Evolutionary conservation across 345 rosid species (phyloP), one percentile per base, ranked within the genome.

Genomic region (Streptanthus diversifolius): DNA sequence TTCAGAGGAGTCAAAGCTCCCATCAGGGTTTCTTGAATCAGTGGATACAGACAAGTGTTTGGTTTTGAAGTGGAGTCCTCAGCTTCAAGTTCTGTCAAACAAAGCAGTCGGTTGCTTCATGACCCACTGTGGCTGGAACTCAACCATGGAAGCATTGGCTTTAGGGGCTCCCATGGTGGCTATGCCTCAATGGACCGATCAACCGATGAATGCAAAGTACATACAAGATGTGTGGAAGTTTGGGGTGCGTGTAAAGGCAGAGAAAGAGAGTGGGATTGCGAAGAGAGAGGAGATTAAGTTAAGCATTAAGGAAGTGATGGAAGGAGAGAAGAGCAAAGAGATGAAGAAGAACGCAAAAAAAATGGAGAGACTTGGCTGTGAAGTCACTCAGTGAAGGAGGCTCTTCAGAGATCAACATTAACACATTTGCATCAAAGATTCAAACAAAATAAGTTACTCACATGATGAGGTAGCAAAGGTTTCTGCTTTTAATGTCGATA

Each of bases 41-140:
- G 49, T 77, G 25, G 22, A 51, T 37, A 70, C 30, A 12, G 77
- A 82, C 5, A 73, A 67, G 66, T 76, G 82, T 1, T 8, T 88
- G 37, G 56, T 86, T 3, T 71, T 83, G 67, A 68, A 55, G 13
- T 88, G 95, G 95, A 63, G 84, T 66, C 85, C 86, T 17, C 93
- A 88, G 35, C 74, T 81, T 7, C 72, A 86, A 53, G 81, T 83
- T 7, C 48, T 88, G 5, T 79, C 87, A 11, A 68, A 76, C 70
- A 77, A 68, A 45, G 73, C 86, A 6, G 53, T 81, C 0, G 93
- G 90, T 41, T 88, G 89, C 47, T 88, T 88, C 68, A 62, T 88
- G 39, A 86, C 82, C 1, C 93, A 88, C 11, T 81, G 88, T 44
- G 89, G 93, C 1, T 88, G 93, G 93, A 88, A 88, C 57, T 85